These are phyloP conservation scores for Eustoma russellianum DNA, from an alignment of 257 asterid species.

Conservation along the genomic window DNA sequence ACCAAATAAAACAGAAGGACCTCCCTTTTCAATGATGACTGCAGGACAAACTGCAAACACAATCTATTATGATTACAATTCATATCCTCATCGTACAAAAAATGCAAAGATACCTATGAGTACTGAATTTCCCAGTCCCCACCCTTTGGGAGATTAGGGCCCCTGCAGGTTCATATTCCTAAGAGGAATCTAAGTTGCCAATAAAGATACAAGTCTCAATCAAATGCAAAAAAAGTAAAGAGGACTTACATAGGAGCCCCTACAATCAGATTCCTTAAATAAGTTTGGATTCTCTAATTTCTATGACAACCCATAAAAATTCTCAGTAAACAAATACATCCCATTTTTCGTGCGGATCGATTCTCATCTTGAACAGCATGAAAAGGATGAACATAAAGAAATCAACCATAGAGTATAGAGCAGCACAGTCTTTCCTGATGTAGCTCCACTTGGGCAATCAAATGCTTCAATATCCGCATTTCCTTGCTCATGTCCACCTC, in stretches of 20 bases:
- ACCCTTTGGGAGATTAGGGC: constrained; percentile 34
- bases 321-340: constrained; percentile 17
- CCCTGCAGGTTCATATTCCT: constrained; percentile 31
- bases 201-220: constrained; percentile 20
- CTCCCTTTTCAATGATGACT: constrained; percentile 46
- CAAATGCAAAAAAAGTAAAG: constrained; percentile 32
- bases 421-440: too few relatives aligned
- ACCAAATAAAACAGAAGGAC: constrained; percentile 12
- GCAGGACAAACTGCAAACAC: constrained; percentile 41
- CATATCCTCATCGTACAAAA: constrained; percentile 20
- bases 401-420: too few relatives aligned
- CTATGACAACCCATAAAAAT: constrained; percentile 51
- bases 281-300: too few relatives aligned
- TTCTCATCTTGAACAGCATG: constrained; percentile 17
- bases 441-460: too few relatives aligned
- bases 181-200: constrained; percentile 21
- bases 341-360: constrained; percentile 31
- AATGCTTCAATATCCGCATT: too few relatives aligned
- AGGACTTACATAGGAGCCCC: constrained; percentile 24
- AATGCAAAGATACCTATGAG: constrained; percentile 21
- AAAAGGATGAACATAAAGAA: constrained; percentile 25
- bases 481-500: too few relatives aligned
- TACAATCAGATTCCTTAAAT: constrained; percentile 32
- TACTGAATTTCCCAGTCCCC: constrained; percentile 34
- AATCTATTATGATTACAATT: constrained; percentile 50